Percentiles rank a stretch among this genome's conserved stretches.
Evolutionary conservation across 768 basidiomycete genomes (phyloP).

Genomic region (Trametes punicea): DNA sequence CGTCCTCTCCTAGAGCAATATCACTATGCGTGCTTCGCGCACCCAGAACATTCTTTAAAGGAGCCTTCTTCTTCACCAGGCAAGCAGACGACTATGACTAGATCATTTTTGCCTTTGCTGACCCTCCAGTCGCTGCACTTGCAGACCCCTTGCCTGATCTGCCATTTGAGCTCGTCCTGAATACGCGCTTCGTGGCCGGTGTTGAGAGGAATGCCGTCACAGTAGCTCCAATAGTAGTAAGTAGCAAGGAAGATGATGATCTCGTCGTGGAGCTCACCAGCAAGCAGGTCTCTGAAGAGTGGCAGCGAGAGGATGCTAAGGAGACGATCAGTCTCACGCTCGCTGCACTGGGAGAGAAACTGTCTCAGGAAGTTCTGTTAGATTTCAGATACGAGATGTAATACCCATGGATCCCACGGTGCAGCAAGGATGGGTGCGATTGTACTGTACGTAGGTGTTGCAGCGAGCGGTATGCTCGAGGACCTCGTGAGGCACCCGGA

Average conservation of each 20-base stretch:
- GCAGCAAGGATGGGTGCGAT: too few species aligned
- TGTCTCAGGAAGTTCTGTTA: slow-evolving; percentile 25
- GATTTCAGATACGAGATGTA: slow-evolving; percentile 20
- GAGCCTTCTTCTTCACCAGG: slow-evolving; percentile 30
- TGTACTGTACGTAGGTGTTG: too few species aligned
- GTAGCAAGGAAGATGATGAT: not conserved
- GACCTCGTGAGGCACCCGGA: too few species aligned
- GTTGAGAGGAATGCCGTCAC: not conserved
- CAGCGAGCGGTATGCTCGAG: too few species aligned
- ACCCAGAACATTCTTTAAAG: slow-evolving; percentile 52
- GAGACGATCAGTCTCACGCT: slow-evolving; percentile 20
- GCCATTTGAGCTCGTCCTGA: not conserved
- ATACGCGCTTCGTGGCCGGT: not conserved
- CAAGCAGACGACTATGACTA: slow-evolving; percentile 13
- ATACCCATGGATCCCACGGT: too few species aligned
- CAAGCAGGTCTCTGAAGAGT: slow-evolving; percentile 10
- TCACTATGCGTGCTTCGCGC: slow-evolving; percentile 68
- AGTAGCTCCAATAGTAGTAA: slow-evolving; percentile 5
- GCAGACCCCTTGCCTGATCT: not conserved
- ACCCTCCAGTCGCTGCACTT: not conserved
- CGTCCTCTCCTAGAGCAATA: slow-evolving; percentile 57
- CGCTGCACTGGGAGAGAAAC: slow-evolving; percentile 24
- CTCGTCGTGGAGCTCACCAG: not conserved
- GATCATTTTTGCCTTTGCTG: not conserved
- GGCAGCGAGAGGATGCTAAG: slow-evolving; percentile 13